phyloP scores from a whole-genome alignment of 2,329 filamentous ascomycete species.

The Trichoderma pleuroti region DNA sequence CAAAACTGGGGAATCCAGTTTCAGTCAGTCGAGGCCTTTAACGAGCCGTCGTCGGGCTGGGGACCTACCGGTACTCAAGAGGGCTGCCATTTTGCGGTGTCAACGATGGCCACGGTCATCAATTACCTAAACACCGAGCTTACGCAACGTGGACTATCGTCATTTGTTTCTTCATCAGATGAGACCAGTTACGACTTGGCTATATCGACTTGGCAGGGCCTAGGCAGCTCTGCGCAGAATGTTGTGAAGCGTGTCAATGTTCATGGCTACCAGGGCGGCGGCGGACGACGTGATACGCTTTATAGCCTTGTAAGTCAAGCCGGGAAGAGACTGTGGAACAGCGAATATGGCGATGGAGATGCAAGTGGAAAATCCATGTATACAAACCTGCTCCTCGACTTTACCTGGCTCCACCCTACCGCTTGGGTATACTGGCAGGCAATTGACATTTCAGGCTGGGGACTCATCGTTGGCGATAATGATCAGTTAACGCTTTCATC shows the following conservation, averaged over 20 bases:
- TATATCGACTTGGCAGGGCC: background rate
- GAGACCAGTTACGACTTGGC: conserved; percentile 2
- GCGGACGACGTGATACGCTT: background rate
- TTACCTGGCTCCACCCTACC: conserved; percentile 6
- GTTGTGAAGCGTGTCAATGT: conserved; percentile 4
- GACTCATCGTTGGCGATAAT: conserved; percentile 2
- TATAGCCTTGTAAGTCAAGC: background rate
- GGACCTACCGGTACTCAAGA: conserved; percentile 4
- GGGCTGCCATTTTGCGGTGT: conserved; percentile 2
- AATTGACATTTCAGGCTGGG: background rate
- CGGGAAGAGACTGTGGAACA: background rate
- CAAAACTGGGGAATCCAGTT: conserved; percentile 3
- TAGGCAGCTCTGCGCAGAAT: background rate
- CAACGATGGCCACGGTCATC: conserved; percentile 1
- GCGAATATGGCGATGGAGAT: background rate
- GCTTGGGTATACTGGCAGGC: conserved; percentile 14
- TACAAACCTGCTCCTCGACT: background rate
- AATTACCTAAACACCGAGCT: background rate
- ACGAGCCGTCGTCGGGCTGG: conserved; percentile 1
- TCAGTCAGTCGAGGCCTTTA: conserved; percentile 10
- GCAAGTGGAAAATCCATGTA: background rate
- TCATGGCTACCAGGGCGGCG: background rate
- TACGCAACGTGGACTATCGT: background rate
- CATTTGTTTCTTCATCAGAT: background rate
- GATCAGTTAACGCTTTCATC: conserved; percentile 1